Percentiles rank a stretch among this genome's conserved stretches.
These are phyloP conservation scores for Populus hybrid DNA, from an alignment of 441 rosid species.

Conservation along the genomic window DNA sequence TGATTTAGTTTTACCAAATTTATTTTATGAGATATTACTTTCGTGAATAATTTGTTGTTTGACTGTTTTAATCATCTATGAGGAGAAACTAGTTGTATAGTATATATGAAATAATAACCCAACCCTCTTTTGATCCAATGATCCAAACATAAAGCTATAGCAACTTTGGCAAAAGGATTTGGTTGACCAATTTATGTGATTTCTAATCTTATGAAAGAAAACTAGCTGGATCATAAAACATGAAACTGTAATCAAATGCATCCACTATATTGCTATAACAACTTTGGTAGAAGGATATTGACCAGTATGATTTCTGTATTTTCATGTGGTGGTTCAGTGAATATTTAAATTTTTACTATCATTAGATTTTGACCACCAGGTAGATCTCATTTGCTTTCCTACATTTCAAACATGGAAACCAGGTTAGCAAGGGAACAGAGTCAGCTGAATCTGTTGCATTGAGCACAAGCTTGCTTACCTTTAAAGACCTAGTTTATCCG, in stretches of 20 bases:
- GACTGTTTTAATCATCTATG: neutral
- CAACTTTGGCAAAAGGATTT: constrained; percentile 1
- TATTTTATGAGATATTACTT: neutral
- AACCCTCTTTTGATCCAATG: neutral
- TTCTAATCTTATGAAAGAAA: neutral
- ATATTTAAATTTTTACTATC: neutral
- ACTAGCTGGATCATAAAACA: neutral
- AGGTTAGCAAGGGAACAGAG: constrained; percentile 41
- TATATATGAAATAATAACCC: neutral
- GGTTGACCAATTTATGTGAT: neutral
- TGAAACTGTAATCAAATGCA: neutral
- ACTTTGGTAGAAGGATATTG: neutral
- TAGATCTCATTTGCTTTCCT: constrained; percentile 13
- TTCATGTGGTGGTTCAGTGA: neutral
- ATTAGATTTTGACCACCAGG: too few relatives aligned
- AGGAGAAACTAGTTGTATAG: neutral
- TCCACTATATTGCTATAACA: neutral
- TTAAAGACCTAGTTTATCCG: constrained; percentile 61
- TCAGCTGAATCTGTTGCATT: constrained; percentile 44
- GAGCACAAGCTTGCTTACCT: constrained; percentile 72
- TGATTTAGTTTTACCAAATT: neutral
- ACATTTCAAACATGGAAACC: constrained; percentile 24
- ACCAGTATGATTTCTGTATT: neutral
- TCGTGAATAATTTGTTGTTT: neutral
- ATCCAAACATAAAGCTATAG: neutral